Conservation (phyloP, 1,284 basidiomycete genomes). For the Malassezia vespertilionis region DNA sequence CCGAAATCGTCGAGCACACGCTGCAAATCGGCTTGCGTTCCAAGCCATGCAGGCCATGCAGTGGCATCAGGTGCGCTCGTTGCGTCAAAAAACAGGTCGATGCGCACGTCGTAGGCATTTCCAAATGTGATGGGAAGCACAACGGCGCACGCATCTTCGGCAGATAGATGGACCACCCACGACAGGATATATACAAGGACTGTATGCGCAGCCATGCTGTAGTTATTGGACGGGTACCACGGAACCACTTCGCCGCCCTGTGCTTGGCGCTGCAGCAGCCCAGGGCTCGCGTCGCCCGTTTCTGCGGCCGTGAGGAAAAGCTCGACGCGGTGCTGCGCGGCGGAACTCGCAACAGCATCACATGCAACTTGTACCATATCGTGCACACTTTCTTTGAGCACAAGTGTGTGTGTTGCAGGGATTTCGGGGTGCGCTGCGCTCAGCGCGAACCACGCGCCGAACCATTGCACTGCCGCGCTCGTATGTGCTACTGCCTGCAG, state of each 20-base stretch:
- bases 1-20: constrained; percentile 15
- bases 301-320: constrained; percentile 8
- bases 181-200: constrained; percentile 15
- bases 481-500: constrained; percentile 11
- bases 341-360: constrained; percentile 7
- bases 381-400: constrained; percentile 1
- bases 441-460: constrained; percentile 4
- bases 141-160: constrained; percentile 9
- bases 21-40: constrained; percentile 13
- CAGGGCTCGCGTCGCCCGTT: not conserved
- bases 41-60: constrained; percentile 16
- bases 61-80: not conserved
- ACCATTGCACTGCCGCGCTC: constrained; percentile 11
- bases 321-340: constrained; percentile 11
- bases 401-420: not conserved
- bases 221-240: constrained; percentile 9
- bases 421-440: constrained; percentile 1
- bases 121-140: not conserved
- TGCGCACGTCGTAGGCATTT: not conserved
- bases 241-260: not conserved
- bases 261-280: not conserved
- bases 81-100: constrained; percentile 14
- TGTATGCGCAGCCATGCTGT: constrained; percentile 9
- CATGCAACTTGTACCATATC: constrained; percentile 10
- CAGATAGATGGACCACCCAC: constrained; percentile 9